Conservation (phyloP, 768 basidiomycete genomes). For the Lentinula boryana region DNA sequence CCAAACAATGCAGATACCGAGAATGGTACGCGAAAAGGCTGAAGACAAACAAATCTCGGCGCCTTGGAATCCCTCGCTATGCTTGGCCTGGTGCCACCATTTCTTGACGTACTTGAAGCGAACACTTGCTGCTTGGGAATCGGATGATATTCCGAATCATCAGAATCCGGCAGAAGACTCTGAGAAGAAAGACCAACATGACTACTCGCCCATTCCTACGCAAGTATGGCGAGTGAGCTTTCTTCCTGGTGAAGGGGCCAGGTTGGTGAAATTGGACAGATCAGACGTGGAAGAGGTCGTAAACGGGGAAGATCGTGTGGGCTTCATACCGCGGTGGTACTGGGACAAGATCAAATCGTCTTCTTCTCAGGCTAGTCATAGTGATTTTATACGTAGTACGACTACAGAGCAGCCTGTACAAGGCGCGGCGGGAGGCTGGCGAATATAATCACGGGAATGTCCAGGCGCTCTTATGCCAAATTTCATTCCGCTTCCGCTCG, state of each 20-base stretch:
- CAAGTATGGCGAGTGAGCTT: conserved; percentile 71
- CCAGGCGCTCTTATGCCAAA: neutral
- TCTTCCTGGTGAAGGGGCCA: conserved; percentile 51
- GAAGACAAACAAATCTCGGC: conserved; percentile 13
- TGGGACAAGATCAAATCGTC: conserved; percentile 29
- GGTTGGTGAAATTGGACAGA: conserved; percentile 39
- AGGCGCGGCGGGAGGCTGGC: neutral
- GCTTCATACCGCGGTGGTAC: conserved; percentile 77
- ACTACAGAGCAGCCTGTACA: neutral
- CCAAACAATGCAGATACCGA: conserved; percentile 75
- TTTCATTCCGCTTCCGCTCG: neutral
- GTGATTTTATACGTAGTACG: neutral
- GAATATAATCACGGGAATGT: neutral
- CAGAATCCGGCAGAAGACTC: too few relatives aligned
- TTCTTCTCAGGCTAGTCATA: neutral
- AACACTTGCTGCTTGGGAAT: conserved; percentile 17
- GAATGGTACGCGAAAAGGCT: conserved; percentile 67
- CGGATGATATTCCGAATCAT: conserved; percentile 13
- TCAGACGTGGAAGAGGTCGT: conserved; percentile 48
- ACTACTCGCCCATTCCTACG: neutral
- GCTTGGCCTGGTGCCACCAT: conserved; percentile 66
- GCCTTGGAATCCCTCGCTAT: conserved; percentile 70
- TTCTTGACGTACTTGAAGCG: conserved; percentile 53
- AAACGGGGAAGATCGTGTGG: conserved; percentile 66
- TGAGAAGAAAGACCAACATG: neutral